Evolutionary conservation across 768 basidiomycete genomes (phyloP).

Genomic region (Mycena leptocephala): DNA sequence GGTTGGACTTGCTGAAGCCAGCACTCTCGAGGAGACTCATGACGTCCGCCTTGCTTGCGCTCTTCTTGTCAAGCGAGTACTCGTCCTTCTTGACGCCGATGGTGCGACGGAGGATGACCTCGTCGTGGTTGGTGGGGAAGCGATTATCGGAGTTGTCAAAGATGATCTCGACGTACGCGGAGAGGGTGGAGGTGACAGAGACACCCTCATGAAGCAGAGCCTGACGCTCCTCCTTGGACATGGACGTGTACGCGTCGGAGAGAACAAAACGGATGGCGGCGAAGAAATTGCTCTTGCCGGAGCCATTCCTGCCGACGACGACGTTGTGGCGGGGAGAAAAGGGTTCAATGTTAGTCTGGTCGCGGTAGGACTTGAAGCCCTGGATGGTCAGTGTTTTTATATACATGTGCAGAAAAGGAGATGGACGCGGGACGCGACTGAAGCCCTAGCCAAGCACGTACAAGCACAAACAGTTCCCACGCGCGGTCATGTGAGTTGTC

Average conservation of each 20-base stretch:
- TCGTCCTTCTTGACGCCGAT: conserved; percentile 99
- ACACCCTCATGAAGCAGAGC: conserved; percentile 96
- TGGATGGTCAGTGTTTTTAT: conserved; percentile 93
- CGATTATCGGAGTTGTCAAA: conserved; percentile 97
- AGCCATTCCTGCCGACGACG: conserved; percentile 97
- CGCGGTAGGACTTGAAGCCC: conserved; percentile 98
- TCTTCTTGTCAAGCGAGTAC: conserved; percentile 97
- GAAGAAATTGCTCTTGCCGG: conserved; percentile 99
- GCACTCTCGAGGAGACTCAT: conserved; percentile 98
- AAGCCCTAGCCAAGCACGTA: not conserved
- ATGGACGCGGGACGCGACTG: not conserved
- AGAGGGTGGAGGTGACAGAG: conserved; percentile 89
- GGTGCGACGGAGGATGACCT: conserved; percentile 91
- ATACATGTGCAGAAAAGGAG: conserved; percentile 65
- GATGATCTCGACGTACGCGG: conserved; percentile 95
- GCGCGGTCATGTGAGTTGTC: no score
- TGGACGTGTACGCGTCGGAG: conserved; percentile 97
- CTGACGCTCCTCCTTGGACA: conserved; percentile 94
- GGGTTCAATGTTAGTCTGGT: conserved; percentile 94
- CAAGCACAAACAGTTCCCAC: no score
- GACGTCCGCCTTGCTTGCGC: conserved; percentile 95
- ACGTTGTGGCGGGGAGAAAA: conserved; percentile 97
- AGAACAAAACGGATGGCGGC: conserved; percentile 98
- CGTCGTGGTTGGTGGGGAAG: conserved; percentile 93
- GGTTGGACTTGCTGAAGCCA: conserved; percentile 98